Percentiles rank a stretch among this genome's conserved stretches.
phyloP scores from a whole-genome alignment of 768 basidiomycete genomes.

The Tylopilus sp. region DNA sequence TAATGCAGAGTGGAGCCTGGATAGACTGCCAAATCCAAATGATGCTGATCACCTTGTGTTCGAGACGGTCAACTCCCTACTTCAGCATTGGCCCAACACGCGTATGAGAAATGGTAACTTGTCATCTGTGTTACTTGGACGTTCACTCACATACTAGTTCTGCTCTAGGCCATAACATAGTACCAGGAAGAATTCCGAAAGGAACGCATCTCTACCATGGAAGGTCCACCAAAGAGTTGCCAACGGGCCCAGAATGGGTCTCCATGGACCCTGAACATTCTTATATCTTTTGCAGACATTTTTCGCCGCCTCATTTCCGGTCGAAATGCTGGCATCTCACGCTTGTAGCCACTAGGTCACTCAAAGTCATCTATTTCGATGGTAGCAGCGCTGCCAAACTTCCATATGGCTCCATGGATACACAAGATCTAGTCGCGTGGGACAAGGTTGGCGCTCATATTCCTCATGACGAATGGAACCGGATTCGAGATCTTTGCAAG shows the following conservation, averaged over 20 bases:
- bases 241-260: conserved; percentile 32
- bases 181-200: conserved; percentile 32
- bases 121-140: conserved; percentile 8
- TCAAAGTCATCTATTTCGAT: conserved; percentile 52
- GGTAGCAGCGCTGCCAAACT: conserved; percentile 48
- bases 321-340: conserved; percentile 19
- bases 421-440: conserved; percentile 48
- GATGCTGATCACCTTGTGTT: conserved; percentile 26
- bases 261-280: conserved; percentile 37
- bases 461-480: conserved; percentile 30
- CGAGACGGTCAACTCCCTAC: conserved; percentile 25
- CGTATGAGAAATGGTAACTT: conserved; percentile 45
- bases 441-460: conserved; percentile 24
- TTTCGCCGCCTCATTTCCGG: neutral
- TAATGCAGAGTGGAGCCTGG: conserved; percentile 21
- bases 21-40: conserved; percentile 21
- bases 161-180: conserved; percentile 20
- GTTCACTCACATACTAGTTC: conserved; percentile 9
- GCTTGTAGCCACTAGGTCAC: conserved; percentile 23
- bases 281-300: conserved; percentile 34
- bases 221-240: conserved; percentile 15
- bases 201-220: conserved; percentile 40
- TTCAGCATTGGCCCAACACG: conserved; percentile 47
- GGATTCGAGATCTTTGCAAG: conserved; percentile 39
- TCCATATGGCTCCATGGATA: conserved; percentile 40